Evolutionary conservation across 257 asterid genomes (phyloP), one percentile per base, ranked within the genome.

Genomic region (Marsdenia floribunda): DNA sequence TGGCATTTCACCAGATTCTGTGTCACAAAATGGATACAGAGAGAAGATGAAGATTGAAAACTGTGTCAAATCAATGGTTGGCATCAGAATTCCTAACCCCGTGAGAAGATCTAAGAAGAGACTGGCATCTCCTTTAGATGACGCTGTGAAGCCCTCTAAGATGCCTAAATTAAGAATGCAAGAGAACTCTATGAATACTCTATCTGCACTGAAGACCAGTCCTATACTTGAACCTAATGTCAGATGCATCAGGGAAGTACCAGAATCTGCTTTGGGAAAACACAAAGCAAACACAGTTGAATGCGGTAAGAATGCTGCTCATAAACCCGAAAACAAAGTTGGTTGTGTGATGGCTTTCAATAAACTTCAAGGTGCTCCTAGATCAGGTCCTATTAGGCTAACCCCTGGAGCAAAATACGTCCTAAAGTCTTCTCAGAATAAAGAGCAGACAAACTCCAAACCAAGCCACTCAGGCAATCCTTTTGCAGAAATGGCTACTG

Each of bases 391-490:
- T 38, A 10, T 84, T 58, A 87, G 80, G 74, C 78, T 84, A 24
- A 73, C 85, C 24, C 85, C 83, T 46, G 89, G 87, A 68, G 75
- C 84, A 63, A 86, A 78, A 80, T 88, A 86, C 37, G 67, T 83
- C 68, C 82, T 83, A 58, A 86, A 81, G 72, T 76, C 88, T 47
- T 81, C 74, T 73, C 87, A 72, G 35, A 78, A 76, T 38, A 71
- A 74, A 52, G 88, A 83, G 79, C 82, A 69, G 47, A 71, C 16
- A 53, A 79, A 76, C 81, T 73, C 70, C 70, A 75, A 76, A 67
- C 75, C 82, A 58, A 68, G 73, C 59, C 76, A 77, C 68, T 76
- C 85, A 74, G 78, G 82, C 64, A 55, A 74, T 78, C 74, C 79
- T 68, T 77, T 78, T 54, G 75, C 73, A 10, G 73, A 69, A 52